These are phyloP conservation scores for Leccinum solheimii DNA, from an alignment of 1,284 basidiomycete species.

Conservation along the genomic window DNA sequence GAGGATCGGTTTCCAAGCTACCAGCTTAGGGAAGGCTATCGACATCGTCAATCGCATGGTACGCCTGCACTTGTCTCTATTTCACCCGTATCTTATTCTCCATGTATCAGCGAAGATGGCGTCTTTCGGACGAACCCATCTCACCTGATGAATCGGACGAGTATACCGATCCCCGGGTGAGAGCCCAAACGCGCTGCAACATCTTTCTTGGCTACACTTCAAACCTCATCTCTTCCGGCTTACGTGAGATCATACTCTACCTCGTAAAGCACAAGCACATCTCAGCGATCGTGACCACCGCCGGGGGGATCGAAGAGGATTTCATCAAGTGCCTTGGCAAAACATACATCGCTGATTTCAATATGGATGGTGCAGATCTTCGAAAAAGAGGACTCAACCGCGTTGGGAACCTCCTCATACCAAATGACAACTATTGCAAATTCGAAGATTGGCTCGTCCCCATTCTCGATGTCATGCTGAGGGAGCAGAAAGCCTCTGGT, in stretches of 20 bases:
- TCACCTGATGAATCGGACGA: constrained; percentile 68
- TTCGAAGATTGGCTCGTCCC: constrained; percentile 99
- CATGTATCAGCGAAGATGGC: constrained; percentile 67
- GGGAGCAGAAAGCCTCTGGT: constrained; percentile 79
- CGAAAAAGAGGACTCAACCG: constrained; percentile 91
- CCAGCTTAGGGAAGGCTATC: constrained; percentile 85
- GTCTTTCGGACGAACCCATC: constrained; percentile 78
- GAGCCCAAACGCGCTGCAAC: constrained; percentile 73
- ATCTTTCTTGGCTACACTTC: constrained; percentile 99
- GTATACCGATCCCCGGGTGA: constrained; percentile 56
- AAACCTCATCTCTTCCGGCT: constrained; percentile 96
- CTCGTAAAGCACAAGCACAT: constrained; percentile 95
- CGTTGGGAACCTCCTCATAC: constrained; percentile 97
- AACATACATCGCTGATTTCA: constrained; percentile 94
- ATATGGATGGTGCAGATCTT: constrained; percentile 87
- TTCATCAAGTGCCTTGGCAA: constrained; percentile 98
- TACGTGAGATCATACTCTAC: constrained; percentile 91
- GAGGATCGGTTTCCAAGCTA: constrained; percentile 95
- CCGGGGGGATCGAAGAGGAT: constrained; percentile 98
- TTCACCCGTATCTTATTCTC: constrained; percentile 7
- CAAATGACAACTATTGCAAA: constrained; percentile 99
- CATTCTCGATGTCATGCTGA: constrained; percentile 89
- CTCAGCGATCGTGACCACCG: constrained; percentile 91
- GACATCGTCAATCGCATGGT: constrained; percentile 92
- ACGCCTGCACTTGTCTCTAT: constrained; percentile 17